These are phyloP conservation scores for Malassezia arunalokei DNA, from an alignment of 1,284 basidiomycete genomes.

Conservation along the genomic window DNA sequence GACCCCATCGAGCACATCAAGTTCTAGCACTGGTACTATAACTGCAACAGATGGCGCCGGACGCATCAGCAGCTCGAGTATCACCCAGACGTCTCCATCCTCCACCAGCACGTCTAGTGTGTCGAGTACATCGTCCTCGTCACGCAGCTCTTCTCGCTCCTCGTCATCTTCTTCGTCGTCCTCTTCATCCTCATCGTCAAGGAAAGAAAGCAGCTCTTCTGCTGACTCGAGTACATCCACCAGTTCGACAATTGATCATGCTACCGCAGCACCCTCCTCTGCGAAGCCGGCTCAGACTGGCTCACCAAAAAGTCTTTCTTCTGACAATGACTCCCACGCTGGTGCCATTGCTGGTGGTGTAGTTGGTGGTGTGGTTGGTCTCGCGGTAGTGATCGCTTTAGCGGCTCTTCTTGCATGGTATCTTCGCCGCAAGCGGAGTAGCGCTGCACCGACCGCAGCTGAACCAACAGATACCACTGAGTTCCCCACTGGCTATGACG, in stretches of 20 bases:
- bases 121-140: neutral
- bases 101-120: neutral
- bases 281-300: neutral
- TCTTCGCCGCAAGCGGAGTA: neutral
- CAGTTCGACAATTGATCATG: neutral
- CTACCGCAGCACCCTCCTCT: neutral
- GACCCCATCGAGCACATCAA: neutral
- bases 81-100: neutral
- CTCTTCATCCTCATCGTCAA: neutral
- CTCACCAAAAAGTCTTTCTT: neutral
- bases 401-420: neutral
- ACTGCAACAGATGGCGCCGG: neutral
- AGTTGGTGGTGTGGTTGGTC: conserved; percentile 14
- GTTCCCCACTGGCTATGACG: neutral
- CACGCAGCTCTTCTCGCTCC: neutral
- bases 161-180: neutral
- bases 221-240: neutral
- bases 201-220: neutral
- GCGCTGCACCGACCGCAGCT: neutral
- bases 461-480: too few species aligned
- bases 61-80: neutral
- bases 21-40: neutral
- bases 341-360: conserved; percentile 17
- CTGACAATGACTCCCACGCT: neutral
- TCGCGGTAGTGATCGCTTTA: neutral